phyloP scores from a whole-genome alignment of 305 asterid species.

The Fraxinus velutina region DNA sequence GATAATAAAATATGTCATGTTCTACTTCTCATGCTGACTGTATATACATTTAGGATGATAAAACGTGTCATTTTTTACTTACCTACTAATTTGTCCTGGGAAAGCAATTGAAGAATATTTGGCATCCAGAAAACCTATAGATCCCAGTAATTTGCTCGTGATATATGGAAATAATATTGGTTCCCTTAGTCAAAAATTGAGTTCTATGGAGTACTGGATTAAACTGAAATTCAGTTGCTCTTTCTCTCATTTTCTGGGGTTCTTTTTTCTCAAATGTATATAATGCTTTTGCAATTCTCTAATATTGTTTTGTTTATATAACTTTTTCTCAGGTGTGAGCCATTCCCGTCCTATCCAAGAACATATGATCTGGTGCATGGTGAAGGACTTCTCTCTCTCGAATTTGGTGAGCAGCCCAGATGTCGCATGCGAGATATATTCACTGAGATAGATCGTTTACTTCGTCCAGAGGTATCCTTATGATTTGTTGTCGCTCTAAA shows the following conservation, averaged over 20 bases:
- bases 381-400: conserved; percentile 81
- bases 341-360: conserved; percentile 95
- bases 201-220: not conserved
- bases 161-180: not conserved
- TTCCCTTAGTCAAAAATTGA: not conserved
- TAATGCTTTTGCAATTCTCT: not conserved
- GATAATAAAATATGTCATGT: not conserved
- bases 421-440: conserved; percentile 76
- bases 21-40: not conserved
- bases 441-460: conserved; percentile 86
- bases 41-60: not conserved
- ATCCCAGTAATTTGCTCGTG: not conserved
- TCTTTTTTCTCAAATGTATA: not conserved
- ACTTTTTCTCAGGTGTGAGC: conserved; percentile 71
- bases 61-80: not conserved
- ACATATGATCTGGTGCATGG: conserved; percentile 96
- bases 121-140: not conserved
- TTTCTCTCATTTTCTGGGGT: not conserved
- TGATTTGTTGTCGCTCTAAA: not conserved
- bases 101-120: not conserved
- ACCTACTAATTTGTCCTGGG: not conserved
- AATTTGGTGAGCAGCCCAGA: conserved; percentile 65
- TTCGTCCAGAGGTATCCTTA: conserved; percentile 89
- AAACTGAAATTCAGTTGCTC: conserved; percentile 11
- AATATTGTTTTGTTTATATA: not conserved